phyloP scores from a whole-genome alignment of 345 rosid genomes.

The Hypericum perforatum region DNA sequence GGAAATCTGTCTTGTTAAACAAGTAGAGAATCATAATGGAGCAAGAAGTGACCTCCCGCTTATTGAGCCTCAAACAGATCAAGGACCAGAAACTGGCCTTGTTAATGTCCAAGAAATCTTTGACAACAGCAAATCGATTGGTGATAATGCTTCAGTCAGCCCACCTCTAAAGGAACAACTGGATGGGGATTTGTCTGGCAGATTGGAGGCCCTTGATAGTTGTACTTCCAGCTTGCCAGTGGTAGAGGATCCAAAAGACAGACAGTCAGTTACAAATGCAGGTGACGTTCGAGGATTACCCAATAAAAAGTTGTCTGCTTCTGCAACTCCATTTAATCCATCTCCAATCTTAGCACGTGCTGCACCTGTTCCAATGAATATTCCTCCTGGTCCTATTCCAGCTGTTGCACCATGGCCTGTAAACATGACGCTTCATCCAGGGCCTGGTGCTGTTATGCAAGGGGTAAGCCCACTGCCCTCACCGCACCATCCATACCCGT shows the following conservation, averaged over 20 bases:
- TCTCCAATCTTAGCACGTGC: constrained; percentile 51
- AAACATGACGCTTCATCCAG: constrained; percentile 75
- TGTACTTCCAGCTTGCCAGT: constrained; percentile 17
- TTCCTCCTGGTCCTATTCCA: constrained; percentile 49
- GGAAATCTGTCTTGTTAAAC: too few relatives aligned
- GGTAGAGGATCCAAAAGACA: constrained; percentile 56
- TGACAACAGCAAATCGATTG: constrained; percentile 23
- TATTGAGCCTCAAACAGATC: constrained; percentile 21
- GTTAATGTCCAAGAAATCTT: constrained; percentile 29
- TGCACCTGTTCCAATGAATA: constrained; percentile 49
- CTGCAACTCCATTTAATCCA: constrained; percentile 94
- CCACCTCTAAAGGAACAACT: constrained; percentile 29
- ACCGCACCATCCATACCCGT: constrained; percentile 58
- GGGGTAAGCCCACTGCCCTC: constrained; percentile 40
- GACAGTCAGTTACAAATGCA: constrained; percentile 28
- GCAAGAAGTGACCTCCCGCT: background rate
- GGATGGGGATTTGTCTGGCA: constrained; percentile 26
- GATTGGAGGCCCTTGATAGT: constrained; percentile 25
- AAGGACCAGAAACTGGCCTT: constrained; percentile 25
- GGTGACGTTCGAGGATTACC: constrained; percentile 40
- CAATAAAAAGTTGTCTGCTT: constrained; percentile 82
- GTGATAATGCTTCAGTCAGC: constrained; percentile 29
- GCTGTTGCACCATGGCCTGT: constrained; percentile 65
- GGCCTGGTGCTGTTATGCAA: constrained; percentile 41
- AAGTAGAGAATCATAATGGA: too few relatives aligned